Conservation (phyloP, 78 protist genomes). For the Dictyostelium brefeldianum region DNA sequence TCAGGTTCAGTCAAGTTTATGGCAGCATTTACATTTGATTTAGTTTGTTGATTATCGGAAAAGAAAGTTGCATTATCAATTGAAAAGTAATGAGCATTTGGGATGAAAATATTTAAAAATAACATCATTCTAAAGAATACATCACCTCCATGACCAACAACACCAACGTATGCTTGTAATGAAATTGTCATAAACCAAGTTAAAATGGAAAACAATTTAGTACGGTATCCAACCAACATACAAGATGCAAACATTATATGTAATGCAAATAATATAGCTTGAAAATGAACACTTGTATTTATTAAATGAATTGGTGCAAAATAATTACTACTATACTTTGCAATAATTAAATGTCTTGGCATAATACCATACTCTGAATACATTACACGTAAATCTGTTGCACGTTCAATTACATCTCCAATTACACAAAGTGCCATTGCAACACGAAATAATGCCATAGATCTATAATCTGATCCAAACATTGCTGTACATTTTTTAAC, state of each 20-base stretch:
- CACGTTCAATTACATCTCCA: constrained; percentile 66
- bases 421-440: constrained; percentile 66
- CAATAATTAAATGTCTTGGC: constrained; percentile 32
- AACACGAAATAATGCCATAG: constrained; percentile 52
- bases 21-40: neutral
- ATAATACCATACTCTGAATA: constrained; percentile 57
- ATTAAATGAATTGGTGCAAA: constrained; percentile 47
- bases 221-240: constrained; percentile 71
- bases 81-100: constrained; percentile 7
- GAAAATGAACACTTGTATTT: neutral
- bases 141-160: constrained; percentile 80
- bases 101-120: constrained; percentile 65
- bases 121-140: constrained; percentile 68
- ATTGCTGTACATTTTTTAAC: neutral
- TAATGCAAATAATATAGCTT: neutral
- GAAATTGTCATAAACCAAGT: constrained; percentile 59
- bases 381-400: constrained; percentile 22
- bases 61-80: constrained; percentile 33
- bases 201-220: constrained; percentile 15
- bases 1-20: neutral
- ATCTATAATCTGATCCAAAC: constrained; percentile 48
- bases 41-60: neutral
- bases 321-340: constrained; percentile 20
- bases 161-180: constrained; percentile 43
- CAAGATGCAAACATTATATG: constrained; percentile 24